These are phyloP conservation scores for Malbranchea zuffiana DNA, from an alignment of 2,329 filamentous ascomycete genomes.

Conservation along the genomic window DNA sequence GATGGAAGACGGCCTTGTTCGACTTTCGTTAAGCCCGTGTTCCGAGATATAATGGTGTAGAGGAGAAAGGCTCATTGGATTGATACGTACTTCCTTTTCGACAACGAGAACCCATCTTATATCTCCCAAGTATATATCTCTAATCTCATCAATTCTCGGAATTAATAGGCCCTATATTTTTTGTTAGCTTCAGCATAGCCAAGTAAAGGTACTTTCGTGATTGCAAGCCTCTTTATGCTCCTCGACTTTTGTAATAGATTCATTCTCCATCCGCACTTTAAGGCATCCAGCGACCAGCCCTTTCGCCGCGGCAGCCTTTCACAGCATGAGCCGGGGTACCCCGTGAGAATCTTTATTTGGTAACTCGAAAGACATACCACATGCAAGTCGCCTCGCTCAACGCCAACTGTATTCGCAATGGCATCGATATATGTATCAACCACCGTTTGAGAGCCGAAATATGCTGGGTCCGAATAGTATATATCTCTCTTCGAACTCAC, in stretches of 20 bases:
- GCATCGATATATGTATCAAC: constrained; percentile 52
- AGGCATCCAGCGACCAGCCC: constrained; percentile 33
- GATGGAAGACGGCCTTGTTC: constrained; percentile 48
- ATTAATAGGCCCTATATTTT: constrained; percentile 41
- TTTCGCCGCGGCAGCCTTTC: constrained; percentile 35
- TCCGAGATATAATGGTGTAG: neutral
- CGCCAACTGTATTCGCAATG: constrained; percentile 48
- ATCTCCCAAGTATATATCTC: constrained; percentile 35
- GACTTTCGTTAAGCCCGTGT: neutral
- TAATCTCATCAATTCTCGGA: constrained; percentile 38
- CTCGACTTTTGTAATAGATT: constrained; percentile 31
- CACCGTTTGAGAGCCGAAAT: constrained; percentile 47
- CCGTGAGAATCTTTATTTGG: neutral
- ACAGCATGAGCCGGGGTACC: neutral
- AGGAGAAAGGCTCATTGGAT: neutral
- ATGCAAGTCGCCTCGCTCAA: constrained; percentile 45
- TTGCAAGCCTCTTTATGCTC: constrained; percentile 21
- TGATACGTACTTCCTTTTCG: constrained; percentile 52
- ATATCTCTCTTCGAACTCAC: constrained; percentile 53
- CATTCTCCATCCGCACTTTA: constrained; percentile 18
- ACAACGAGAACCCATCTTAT: constrained; percentile 50
- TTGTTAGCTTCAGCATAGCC: too few species aligned
- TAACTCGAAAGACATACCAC: constrained; percentile 36
- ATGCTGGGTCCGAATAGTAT: constrained; percentile 50
- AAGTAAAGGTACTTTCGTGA: too few species aligned